These are phyloP conservation scores for Thymus mandschuricus DNA, from an alignment of 257 asterid genomes.

Conservation along the genomic window DNA sequence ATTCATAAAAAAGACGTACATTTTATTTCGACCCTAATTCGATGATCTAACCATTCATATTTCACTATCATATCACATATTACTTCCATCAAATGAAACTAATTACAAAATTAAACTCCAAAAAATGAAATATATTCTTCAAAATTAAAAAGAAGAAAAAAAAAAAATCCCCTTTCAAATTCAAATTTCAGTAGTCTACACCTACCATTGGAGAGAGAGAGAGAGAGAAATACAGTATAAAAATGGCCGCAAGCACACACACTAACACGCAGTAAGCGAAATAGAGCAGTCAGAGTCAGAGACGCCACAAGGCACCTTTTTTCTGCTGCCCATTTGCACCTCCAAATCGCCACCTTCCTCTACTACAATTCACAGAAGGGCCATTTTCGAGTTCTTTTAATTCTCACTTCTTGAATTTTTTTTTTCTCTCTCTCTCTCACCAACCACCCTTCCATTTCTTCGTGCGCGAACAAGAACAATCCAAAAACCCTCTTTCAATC, in stretches of 20 bases:
- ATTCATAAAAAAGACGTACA: no score
- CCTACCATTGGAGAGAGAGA: not conserved
- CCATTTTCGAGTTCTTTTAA: not conserved
- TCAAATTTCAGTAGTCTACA: not conserved
- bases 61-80: no score
- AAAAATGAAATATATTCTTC: no score
- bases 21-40: no score
- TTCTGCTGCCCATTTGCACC: constrained; percentile 33
- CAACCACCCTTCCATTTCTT: constrained; percentile 31
- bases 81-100: no score
- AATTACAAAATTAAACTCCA: no score
- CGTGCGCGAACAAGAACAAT: constrained; percentile 23
- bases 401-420: constrained; percentile 4
- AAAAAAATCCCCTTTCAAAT: no score
- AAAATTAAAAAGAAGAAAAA: no score
- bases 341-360: constrained; percentile 37
- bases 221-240: not conserved
- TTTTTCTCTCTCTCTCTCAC: constrained; percentile 27
- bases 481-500: constrained; percentile 6
- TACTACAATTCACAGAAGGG: not conserved
- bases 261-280: constrained; percentile 11
- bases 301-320: constrained; percentile 9
- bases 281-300: constrained; percentile 8
- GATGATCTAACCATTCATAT: no score
- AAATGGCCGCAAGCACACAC: not conserved